Evolutionary conservation across 345 rosid genomes (phyloP).

Genomic region (Heritiera littoralis): DNA sequence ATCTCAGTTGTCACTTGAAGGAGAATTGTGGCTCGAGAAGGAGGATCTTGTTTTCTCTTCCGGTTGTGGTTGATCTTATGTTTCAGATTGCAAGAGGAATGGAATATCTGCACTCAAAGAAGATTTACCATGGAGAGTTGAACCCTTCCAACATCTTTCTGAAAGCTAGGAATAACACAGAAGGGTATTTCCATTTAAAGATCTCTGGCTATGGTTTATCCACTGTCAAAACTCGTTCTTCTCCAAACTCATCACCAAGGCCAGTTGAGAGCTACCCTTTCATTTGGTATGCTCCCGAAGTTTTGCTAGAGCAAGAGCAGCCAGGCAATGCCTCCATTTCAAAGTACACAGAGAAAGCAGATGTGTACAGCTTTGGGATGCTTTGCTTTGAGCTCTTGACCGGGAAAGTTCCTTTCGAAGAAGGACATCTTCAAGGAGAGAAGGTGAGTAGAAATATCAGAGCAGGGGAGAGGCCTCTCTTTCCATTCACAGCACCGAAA

Average conservation of each 20-base stretch:
- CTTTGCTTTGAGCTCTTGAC: conserved; percentile 78
- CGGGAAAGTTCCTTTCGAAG: conserved; percentile 89
- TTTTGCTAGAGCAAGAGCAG: conserved; percentile 48
- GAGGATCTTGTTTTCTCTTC: conserved; percentile 56
- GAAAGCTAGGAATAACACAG: conserved; percentile 58
- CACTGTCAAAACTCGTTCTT: conserved; percentile 34
- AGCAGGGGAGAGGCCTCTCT: conserved; percentile 85
- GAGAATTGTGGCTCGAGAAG: conserved; percentile 72
- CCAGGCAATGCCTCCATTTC: conserved; percentile 29
- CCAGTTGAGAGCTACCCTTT: conserved; percentile 44
- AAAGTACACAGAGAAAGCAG: conserved; percentile 73
- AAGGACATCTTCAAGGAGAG: conserved; percentile 90
- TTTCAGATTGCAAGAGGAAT: conserved; percentile 90
- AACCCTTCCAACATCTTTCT: conserved; percentile 65
- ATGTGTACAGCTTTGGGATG: conserved; percentile 91
- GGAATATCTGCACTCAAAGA: conserved; percentile 78
- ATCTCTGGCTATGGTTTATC: conserved; percentile 68
- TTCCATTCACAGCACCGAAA: conserved; percentile 71
- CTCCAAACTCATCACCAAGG: conserved; percentile 24
- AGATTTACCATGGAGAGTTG: conserved; percentile 70
- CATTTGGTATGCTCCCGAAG: conserved; percentile 75
- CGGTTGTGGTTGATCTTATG: conserved; percentile 76
- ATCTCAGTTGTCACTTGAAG: conserved; percentile 58
- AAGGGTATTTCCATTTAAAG: conserved; percentile 77
- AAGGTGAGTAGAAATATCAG: conserved; percentile 61